These are phyloP conservation scores for Aspergillus pseudoterreus DNA, from an alignment of 2,329 filamentous ascomycete genomes.

Conservation along the genomic window DNA sequence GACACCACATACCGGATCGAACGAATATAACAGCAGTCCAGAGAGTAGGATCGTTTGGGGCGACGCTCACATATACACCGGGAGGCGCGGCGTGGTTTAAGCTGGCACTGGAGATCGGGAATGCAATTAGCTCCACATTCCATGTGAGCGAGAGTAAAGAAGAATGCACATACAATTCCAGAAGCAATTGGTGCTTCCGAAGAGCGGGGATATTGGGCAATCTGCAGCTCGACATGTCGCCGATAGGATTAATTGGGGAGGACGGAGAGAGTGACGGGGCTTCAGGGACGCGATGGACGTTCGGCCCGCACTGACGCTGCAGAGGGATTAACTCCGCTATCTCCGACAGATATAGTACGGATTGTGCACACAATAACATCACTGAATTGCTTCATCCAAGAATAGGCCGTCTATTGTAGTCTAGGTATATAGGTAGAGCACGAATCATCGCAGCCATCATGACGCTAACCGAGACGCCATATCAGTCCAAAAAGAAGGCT, in stretches of 20 bases:
- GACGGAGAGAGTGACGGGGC: background rate
- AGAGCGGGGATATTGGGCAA: conserved; percentile 49
- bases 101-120: conserved; percentile 58
- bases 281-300: background rate
- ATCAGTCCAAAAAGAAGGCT: conserved; percentile 12
- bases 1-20: conserved; percentile 63
- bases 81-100: conserved; percentile 78
- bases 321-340: background rate
- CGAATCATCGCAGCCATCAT: too few species aligned
- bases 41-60: conserved; percentile 71
- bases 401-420: too few species aligned
- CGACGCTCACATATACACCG: conserved; percentile 81
- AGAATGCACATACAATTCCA: conserved; percentile 68
- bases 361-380: background rate
- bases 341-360: background rate
- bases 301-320: background rate
- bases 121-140: conserved; percentile 8
- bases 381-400: background rate
- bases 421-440: too few species aligned
- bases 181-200: conserved; percentile 70
- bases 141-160: background rate
- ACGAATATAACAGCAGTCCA: conserved; percentile 95
- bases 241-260: background rate
- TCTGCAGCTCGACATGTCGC: conserved; percentile 23
- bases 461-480: background rate